These are phyloP conservation scores for Smallanthus sonchifolius DNA, from an alignment of 129 eudicot genomes.

Conservation along the genomic window DNA sequence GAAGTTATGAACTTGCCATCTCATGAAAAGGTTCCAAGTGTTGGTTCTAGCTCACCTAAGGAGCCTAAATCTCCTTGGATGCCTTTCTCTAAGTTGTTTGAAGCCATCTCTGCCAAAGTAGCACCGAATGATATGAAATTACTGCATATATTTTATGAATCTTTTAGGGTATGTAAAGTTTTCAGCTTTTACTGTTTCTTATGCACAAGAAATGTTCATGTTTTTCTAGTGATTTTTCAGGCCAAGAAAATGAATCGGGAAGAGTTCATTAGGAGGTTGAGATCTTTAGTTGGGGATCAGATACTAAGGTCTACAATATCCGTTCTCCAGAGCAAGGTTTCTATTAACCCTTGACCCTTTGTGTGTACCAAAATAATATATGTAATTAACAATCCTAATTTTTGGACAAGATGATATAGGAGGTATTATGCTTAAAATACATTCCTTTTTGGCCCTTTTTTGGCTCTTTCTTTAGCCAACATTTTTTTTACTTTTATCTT, in stretches of 20 bases:
- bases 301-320: conserved; percentile 46
- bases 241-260: conserved; percentile 41
- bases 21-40: conserved; percentile 28
- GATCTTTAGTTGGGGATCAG: conserved; percentile 55
- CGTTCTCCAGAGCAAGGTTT: conserved; percentile 51
- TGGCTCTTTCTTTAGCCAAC: too few relatives aligned
- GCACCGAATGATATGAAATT: conserved; percentile 35
- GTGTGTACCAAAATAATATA: not conserved
- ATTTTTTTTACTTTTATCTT: too few relatives aligned
- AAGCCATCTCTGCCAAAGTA: conserved; percentile 43
- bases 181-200: not conserved
- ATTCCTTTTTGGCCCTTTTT: too few relatives aligned
- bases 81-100: conserved; percentile 53
- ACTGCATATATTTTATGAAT: conserved; percentile 35
- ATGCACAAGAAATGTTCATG: not conserved
- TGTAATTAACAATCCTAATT: not conserved
- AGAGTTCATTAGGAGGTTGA: conserved; percentile 49
- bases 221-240: conserved; percentile 20
- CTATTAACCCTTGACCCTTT: not conserved
- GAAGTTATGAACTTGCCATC: not conserved
- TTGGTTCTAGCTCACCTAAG: conserved; percentile 34
- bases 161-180: conserved; percentile 35
- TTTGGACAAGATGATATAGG: not conserved
- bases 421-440: not conserved
- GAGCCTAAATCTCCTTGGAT: conserved; percentile 52